A percentile compares a stretch with the other conserved stretches of the same genome.
Conservation (phyloP, 208 protist genomes). For the Trichomonas vaginalis region DNA sequence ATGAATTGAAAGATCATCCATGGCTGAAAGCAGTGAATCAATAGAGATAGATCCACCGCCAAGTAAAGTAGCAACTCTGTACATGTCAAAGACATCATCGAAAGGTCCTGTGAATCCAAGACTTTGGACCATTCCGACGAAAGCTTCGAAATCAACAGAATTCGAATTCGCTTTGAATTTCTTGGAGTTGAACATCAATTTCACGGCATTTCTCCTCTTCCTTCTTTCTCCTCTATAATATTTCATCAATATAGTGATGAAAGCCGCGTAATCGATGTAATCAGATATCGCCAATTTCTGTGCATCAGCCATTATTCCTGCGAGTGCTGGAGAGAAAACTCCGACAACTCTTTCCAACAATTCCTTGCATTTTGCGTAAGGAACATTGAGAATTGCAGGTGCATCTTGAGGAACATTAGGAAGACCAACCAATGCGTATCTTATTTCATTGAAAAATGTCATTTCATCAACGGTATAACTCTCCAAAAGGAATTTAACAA, state of each 20-base stretch:
- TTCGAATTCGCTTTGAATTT: background rate
- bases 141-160: background rate
- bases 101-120: background rate
- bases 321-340: background rate
- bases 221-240: background rate
- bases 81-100: background rate
- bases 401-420: background rate
- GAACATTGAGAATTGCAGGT: background rate
- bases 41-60: background rate
- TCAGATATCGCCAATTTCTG: background rate
- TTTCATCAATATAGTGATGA: background rate
- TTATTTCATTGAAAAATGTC: background rate
- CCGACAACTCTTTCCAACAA: background rate
- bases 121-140: background rate
- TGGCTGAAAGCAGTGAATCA: background rate
- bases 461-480: background rate
- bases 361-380: background rate
- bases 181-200: background rate
- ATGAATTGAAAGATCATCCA: background rate
- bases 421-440: background rate
- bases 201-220: background rate
- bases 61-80: background rate
- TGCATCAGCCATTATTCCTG: background rate
- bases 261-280: background rate
- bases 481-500: background rate